These are phyloP conservation scores for Silene noctiflora DNA, from an alignment of 179 eudicot species.

Conservation along the genomic window DNA sequence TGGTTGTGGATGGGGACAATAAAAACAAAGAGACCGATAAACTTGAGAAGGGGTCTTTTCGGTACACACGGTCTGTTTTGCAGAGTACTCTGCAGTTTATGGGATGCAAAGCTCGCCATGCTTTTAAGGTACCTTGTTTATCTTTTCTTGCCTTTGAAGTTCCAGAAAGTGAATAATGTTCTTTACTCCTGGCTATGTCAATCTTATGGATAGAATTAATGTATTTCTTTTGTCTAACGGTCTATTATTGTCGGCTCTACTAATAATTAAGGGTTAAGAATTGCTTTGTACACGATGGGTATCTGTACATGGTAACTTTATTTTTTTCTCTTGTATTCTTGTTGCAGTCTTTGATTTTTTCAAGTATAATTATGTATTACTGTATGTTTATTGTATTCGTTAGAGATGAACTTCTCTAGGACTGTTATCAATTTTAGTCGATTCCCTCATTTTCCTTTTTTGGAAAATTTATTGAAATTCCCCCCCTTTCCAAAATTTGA, in stretches of 20 bases:
- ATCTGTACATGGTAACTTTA: background rate
- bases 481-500: background rate
- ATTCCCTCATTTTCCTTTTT: background rate
- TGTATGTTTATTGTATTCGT: background rate
- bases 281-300: background rate
- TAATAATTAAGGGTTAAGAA: background rate
- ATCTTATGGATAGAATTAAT: conserved; percentile 2
- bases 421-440: background rate
- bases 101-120: conserved; percentile 98
- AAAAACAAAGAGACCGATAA: conserved; percentile 30
- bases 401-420: background rate
- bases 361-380: background rate
- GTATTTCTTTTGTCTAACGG: background rate
- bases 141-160: background rate
- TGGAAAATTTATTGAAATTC: background rate
- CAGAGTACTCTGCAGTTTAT: conserved; percentile 91
- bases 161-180: background rate
- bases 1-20: conserved; percentile 63
- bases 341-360: background rate
- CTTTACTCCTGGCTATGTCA: background rate
- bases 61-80: conserved; percentile 85
- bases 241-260: background rate
- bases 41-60: conserved; percentile 48
- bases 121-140: conserved; percentile 60
- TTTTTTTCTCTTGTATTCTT: background rate